Conservation (phyloP, 345 rosid genomes). For the Euphorbia pulcherrima region DNA sequence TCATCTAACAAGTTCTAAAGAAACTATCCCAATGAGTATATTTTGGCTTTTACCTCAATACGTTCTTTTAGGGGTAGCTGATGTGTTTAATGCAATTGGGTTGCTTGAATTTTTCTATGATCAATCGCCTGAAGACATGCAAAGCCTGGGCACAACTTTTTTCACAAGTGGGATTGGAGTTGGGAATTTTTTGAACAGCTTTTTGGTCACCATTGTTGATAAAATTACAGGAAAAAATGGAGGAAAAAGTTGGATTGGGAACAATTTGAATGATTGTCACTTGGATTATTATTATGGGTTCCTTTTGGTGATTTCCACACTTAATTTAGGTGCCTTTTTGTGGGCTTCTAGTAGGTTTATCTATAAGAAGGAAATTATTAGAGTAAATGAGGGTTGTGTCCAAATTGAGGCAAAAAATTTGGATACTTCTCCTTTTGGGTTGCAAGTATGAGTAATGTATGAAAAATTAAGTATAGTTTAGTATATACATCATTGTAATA, state of each 20-base stretch:
- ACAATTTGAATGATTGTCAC: conserved; percentile 69
- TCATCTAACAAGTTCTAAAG: conserved; percentile 37
- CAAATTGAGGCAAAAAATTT: conserved; percentile 48
- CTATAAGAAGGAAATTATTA: conserved; percentile 65
- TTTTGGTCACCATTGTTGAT: conserved; percentile 70
- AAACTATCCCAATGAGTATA: conserved; percentile 76
- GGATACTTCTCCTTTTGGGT: conserved; percentile 54
- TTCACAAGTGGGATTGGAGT: conserved; percentile 85
- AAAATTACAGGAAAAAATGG: conserved; percentile 48
- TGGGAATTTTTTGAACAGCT: conserved; percentile 79
- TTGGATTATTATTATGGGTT: conserved; percentile 87
- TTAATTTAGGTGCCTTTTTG: conserved; percentile 59
- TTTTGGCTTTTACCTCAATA: conserved; percentile 82
- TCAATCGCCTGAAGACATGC: conserved; percentile 87
- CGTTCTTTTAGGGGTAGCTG: conserved; percentile 65
- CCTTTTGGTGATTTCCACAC: conserved; percentile 51
- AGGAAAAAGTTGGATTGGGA: conserved; percentile 78
- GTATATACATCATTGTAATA: too few relatives aligned
- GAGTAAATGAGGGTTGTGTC: conserved; percentile 35
- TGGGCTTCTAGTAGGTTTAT: conserved; percentile 65
- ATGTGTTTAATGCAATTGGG: conserved; percentile 77
- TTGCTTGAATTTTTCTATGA: conserved; percentile 84
- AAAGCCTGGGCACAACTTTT: conserved; percentile 87
- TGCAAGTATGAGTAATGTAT: conserved; percentile 31
- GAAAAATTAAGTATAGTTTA: background rate